Percentiles rank a stretch among this genome's conserved stretches.
phyloP scores from a whole-genome alignment of 1,139 yeast species.

The Debaryomyces sp. region DNA sequence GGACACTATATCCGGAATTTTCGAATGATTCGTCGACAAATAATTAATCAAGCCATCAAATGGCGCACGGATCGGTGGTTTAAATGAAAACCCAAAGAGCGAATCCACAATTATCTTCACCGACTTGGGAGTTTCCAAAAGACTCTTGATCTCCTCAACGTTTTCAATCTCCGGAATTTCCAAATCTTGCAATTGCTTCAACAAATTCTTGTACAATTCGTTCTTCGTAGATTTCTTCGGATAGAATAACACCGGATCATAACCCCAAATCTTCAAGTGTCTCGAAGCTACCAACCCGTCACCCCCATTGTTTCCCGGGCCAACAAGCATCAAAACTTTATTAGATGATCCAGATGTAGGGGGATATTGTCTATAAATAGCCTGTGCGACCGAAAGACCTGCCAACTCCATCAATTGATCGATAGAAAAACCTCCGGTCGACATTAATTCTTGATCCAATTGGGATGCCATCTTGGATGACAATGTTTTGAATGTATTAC shows the following conservation, averaged over 20 bases:
- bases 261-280: conserved; percentile 78
- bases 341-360: conserved; percentile 21
- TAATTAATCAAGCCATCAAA: conserved; percentile 60
- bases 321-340: conserved; percentile 70
- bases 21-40: conserved; percentile 36
- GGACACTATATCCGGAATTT: conserved; percentile 63
- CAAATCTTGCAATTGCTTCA: conserved; percentile 62
- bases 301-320: conserved; percentile 97
- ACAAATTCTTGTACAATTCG: conserved; percentile 47
- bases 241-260: conserved; percentile 68
- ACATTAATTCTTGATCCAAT: conserved; percentile 86
- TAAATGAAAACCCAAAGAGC: conserved; percentile 89
- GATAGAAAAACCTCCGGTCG: conserved; percentile 77
- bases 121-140: conserved; percentile 18
- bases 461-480: conserved; percentile 74
- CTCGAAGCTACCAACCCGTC: conserved; percentile 97
- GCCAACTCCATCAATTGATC: conserved; percentile 98
- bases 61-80: conserved; percentile 85
- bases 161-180: conserved; percentile 47
- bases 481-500: conserved; percentile 35
- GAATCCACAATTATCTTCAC: conserved; percentile 66
- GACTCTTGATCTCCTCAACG: conserved; percentile 36
- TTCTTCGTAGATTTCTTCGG: conserved; percentile 58
- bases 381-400: conserved; percentile 91
- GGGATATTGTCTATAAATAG: conserved; percentile 68